phyloP scores from a whole-genome alignment of 441 rosid species.

The Syzygium syzygioides region DNA sequence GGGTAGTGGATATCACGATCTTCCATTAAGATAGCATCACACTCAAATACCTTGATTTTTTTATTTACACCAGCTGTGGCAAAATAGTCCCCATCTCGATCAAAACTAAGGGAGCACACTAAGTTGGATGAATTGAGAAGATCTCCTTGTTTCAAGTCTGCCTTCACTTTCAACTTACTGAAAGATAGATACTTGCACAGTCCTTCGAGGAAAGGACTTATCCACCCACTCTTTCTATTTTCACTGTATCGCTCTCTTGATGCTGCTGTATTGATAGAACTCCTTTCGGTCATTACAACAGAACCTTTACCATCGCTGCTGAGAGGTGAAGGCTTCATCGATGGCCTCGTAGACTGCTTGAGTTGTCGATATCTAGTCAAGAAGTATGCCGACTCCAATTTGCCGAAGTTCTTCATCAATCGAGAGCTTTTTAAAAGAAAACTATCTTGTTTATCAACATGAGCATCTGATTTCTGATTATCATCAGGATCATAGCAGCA shows the following conservation, averaged over 20 bases:
- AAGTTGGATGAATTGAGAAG: constrained; percentile 80
- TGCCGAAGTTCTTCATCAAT: constrained; percentile 86
- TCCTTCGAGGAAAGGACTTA: constrained; percentile 90
- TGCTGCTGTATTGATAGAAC: constrained; percentile 57
- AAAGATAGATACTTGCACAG: constrained; percentile 84
- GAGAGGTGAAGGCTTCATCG: constrained; percentile 41
- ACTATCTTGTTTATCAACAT: constrained; percentile 41
- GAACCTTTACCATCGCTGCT: constrained; percentile 81
- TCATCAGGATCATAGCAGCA: constrained; percentile 39
- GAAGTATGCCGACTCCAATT: constrained; percentile 81
- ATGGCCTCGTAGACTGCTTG: constrained; percentile 43
- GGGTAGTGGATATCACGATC: constrained; percentile 87
- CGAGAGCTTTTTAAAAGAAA: constrained; percentile 57
- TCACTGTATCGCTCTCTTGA: constrained; percentile 40
- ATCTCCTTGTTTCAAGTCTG: constrained; percentile 91
- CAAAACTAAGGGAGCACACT: constrained; percentile 91
- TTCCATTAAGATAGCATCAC: constrained; percentile 51
- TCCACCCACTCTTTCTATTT: constrained; percentile 66
- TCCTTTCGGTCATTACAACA: constrained; percentile 61
- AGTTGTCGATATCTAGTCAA: constrained; percentile 63
- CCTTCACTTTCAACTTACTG: constrained; percentile 77
- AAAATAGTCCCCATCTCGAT: constrained; percentile 85
- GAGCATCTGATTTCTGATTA: constrained; percentile 25
- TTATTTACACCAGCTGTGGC: constrained; percentile 95
- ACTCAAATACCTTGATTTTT: constrained; percentile 93